These are phyloP conservation scores for Xylariaceae sp. DNA, from an alignment of 2,329 filamentous ascomycete species.

Conservation along the genomic window DNA sequence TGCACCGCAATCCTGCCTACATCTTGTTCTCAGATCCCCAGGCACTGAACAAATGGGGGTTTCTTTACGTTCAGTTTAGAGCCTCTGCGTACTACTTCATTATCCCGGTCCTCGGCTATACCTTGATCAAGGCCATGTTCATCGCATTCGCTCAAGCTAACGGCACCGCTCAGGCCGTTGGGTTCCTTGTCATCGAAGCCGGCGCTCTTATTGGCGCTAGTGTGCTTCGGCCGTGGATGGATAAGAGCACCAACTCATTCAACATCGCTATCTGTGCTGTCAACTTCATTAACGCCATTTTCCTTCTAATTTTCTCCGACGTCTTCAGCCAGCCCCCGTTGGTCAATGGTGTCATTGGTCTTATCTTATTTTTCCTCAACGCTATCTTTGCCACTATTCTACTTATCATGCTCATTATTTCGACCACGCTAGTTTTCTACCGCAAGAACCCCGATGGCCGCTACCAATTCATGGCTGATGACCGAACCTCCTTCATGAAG, in stretches of 20 bases:
- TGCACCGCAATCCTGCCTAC: conserved; percentile 91
- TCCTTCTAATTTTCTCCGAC: conserved; percentile 79
- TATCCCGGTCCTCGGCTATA: conserved; percentile 71
- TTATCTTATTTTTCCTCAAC: conserved; percentile 82
- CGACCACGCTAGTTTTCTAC: conserved; percentile 67
- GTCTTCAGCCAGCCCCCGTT: conserved; percentile 78
- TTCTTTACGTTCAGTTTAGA: conserved; percentile 87
- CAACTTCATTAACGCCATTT: conserved; percentile 82
- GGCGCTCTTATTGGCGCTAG: conserved; percentile 71
- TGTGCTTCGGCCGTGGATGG: conserved; percentile 87
- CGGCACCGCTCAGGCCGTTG: conserved; percentile 72
- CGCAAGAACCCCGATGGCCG: conserved; percentile 86
- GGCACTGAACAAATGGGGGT: conserved; percentile 89
- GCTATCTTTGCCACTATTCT: conserved; percentile 76
- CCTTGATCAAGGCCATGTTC: conserved; percentile 79
- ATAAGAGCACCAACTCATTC: conserved; percentile 90
- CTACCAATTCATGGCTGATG: conserved; percentile 88
- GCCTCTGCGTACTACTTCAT: conserved; percentile 89
- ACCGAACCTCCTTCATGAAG: conserved; percentile 89
- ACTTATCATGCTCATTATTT: conserved; percentile 74
- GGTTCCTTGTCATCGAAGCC: conserved; percentile 75
- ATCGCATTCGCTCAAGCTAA: conserved; percentile 72
- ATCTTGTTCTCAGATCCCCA: conserved; percentile 87
- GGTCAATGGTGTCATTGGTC: conserved; percentile 80
- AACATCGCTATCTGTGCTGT: conserved; percentile 82